Conservation (phyloP, 306 rosid species). For the Pachyrhizus erosus region DNA sequence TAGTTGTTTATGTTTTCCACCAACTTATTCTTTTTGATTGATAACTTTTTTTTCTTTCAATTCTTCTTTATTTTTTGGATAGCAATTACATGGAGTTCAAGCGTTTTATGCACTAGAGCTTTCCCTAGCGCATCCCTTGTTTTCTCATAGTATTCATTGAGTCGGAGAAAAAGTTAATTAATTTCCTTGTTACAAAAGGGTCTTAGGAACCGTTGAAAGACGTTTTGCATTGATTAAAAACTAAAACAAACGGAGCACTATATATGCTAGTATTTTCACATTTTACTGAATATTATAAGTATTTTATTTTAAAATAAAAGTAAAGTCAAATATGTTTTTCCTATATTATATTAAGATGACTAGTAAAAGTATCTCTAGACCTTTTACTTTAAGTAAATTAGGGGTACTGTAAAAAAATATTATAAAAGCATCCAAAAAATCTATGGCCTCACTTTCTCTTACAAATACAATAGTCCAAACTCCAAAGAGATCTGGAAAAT, state of each 20-base stretch:
- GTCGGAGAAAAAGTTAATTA: not conserved
- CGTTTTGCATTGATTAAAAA: no score
- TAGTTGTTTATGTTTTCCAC: not conserved
- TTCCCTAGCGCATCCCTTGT: not conserved
- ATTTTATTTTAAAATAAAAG: not conserved
- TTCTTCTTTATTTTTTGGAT: not conserved
- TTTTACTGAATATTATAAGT: no score
- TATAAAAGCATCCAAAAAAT: no score
- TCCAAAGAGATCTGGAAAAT: no score
- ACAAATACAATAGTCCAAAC: no score
- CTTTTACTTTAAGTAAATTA: no score
- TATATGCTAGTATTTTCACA: not conserved
- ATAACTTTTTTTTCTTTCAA: not conserved
- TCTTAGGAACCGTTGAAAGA: no score
- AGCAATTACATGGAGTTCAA: not conserved
- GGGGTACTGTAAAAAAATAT: no score
- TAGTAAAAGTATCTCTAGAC: no score
- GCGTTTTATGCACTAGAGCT: not conserved
- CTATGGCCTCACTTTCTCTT: no score
- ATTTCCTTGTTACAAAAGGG: no score
- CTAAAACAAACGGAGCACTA: no score
- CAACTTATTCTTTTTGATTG: not conserved
- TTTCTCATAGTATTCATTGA: not conserved
- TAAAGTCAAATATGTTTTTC: not conserved
- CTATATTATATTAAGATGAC: not conserved